These are phyloP conservation scores for Angomonas ambiguus DNA, from an alignment of 208 protist genomes.

Conservation along the genomic window DNA sequence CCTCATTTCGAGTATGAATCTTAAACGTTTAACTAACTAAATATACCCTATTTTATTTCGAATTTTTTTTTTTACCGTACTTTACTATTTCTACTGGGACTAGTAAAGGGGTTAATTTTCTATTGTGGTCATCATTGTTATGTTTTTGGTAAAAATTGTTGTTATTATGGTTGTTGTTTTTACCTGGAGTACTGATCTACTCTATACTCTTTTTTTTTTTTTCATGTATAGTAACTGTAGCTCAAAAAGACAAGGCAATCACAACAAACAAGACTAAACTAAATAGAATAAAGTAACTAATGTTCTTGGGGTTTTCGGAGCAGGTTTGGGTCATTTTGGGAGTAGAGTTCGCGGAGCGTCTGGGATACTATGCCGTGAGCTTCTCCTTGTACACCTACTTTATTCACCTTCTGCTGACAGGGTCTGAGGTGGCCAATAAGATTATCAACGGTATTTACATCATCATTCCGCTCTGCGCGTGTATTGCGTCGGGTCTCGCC, in stretches of 20 bases:
- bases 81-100: too few species aligned
- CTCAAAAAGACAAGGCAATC: too few species aligned
- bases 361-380: constrained; percentile 57
- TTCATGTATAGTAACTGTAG: too few species aligned
- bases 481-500: constrained; percentile 43
- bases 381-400: constrained; percentile 70
- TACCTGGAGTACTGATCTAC: too few species aligned
- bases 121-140: too few species aligned
- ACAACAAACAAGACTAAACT: too few species aligned
- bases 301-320: constrained; percentile 30
- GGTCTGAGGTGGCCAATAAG: constrained; percentile 28
- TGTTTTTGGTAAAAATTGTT: too few species aligned
- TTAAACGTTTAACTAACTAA: neutral
- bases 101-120: too few species aligned
- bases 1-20: constrained; percentile 27
- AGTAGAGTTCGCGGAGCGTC: constrained; percentile 58
- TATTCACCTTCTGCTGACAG: constrained; percentile 44
- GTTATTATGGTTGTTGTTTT: too few species aligned
- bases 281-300: too few species aligned
- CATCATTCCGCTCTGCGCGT: constrained; percentile 39
- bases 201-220: too few species aligned
- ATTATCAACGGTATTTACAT: constrained; percentile 53
- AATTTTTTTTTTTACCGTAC: constrained; percentile 2
- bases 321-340: constrained; percentile 40
- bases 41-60: neutral